Percentiles rank a stretch among this genome's conserved stretches.
phyloP scores from a whole-genome alignment of 2,329 filamentous ascomycete species.

The Colletotrichum godetiae region DNA sequence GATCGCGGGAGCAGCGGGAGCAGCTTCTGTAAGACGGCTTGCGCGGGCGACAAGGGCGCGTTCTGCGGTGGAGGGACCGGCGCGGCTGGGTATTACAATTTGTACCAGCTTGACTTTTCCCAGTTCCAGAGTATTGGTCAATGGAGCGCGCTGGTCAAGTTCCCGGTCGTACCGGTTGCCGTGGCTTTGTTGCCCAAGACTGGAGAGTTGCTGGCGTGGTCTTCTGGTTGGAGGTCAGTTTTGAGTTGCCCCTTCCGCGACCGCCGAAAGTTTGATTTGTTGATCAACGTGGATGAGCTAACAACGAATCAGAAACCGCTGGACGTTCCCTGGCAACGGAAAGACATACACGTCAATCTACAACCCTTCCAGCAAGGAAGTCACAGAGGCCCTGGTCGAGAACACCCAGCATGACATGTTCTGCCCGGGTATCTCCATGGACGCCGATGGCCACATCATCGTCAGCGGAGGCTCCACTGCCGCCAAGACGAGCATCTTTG shows the following conservation, averaged over 20 bases:
- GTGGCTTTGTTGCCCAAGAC: slow-evolving; percentile 40
- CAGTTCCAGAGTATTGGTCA: slow-evolving; percentile 37
- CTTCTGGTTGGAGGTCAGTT: slow-evolving; percentile 31
- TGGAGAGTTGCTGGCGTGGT: slow-evolving; percentile 42
- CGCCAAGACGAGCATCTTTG: slow-evolving; percentile 59
- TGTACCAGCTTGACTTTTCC: neutral
- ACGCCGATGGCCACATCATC: slow-evolving; percentile 58
- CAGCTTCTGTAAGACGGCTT: neutral
- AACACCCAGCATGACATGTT: slow-evolving; percentile 65
- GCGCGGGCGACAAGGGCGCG: neutral
- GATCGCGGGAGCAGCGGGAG: neutral
- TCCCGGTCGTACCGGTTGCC: slow-evolving; percentile 49
- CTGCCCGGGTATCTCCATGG: slow-evolving; percentile 64
- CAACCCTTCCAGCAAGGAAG: slow-evolving; percentile 23
- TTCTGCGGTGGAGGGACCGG: neutral
- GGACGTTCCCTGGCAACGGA: slow-evolving; percentile 12
- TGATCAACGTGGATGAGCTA: neutral
- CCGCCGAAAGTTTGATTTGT: neutral
- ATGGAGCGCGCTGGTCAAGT: slow-evolving; percentile 48
- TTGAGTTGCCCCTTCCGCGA: neutral
- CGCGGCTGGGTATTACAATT: neutral
- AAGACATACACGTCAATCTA: slow-evolving; percentile 7
- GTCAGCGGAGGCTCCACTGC: slow-evolving; percentile 65
- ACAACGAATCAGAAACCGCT: neutral
- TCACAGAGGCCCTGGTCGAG: slow-evolving; percentile 43